Percentiles rank a stretch among this genome's conserved stretches.
These are phyloP conservation scores for Curvularia verruculosa DNA, from an alignment of 2,329 filamentous ascomycete species.

Conservation along the genomic window DNA sequence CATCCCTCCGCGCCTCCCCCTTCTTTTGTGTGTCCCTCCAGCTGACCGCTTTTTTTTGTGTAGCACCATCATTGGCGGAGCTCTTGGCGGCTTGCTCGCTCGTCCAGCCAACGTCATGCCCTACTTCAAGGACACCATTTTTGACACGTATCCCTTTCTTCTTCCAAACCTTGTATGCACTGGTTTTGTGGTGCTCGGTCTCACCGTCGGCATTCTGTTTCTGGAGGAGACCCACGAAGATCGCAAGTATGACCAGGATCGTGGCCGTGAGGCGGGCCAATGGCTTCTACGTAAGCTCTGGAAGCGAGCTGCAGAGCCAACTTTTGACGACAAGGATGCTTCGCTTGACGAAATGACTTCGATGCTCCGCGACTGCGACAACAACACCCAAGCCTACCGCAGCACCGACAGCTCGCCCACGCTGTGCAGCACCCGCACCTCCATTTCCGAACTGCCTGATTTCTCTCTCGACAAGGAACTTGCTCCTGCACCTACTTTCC, in stretches of 20 bases:
- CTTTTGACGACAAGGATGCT: constrained; percentile 50
- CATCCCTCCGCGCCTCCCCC: too few species aligned
- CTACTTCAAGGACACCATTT: constrained; percentile 77
- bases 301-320: constrained; percentile 34
- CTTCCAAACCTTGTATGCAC: constrained; percentile 92
- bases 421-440: constrained; percentile 47
- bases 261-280: constrained; percentile 76
- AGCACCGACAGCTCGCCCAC: constrained; percentile 61
- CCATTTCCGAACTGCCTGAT: constrained; percentile 42
- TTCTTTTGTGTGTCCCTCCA: constrained; percentile 14
- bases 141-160: constrained; percentile 87
- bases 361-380: constrained; percentile 59
- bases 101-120: constrained; percentile 86
- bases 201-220: constrained; percentile 81
- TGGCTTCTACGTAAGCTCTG: constrained; percentile 61
- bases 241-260: constrained; percentile 77
- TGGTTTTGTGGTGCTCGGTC: constrained; percentile 74
- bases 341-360: constrained; percentile 64
- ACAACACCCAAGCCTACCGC: constrained; percentile 67
- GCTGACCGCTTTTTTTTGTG: constrained; percentile 39
- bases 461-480: constrained; percentile 42
- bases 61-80: constrained; percentile 88
- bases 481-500: constrained; percentile 30
- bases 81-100: constrained; percentile 87
- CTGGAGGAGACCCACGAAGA: constrained; percentile 92